Conservation (phyloP, 805 yeast genomes). For the Grigorovia yakushimaensis region DNA sequence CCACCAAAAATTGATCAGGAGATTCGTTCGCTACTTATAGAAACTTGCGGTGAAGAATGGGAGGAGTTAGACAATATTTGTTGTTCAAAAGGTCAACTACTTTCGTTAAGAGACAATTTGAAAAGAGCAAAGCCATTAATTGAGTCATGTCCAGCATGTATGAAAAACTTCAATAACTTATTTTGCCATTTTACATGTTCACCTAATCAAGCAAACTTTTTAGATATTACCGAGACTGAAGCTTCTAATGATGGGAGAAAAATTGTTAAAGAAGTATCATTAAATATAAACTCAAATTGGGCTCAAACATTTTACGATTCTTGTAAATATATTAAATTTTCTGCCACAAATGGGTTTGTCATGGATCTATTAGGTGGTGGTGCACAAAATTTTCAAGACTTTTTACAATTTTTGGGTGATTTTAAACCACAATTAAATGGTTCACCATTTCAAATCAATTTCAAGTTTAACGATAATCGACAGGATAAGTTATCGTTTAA, state of each 20-base stretch:
- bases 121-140: conserved; percentile 72
- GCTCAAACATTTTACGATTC: conserved; percentile 68
- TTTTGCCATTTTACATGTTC: conserved; percentile 89
- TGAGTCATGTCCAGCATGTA: conserved; percentile 91
- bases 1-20: conserved; percentile 34
- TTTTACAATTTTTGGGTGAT: conserved; percentile 85
- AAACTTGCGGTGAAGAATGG: conserved; percentile 70
- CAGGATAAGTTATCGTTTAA: conserved; percentile 20
- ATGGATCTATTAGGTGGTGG: conserved; percentile 99
- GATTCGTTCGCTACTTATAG: conserved; percentile 37
- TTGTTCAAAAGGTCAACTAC: conserved; percentile 58
- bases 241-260: conserved; percentile 34
- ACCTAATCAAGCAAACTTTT: conserved; percentile 66
- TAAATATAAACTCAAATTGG: conserved; percentile 46
- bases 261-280: conserved; percentile 64
- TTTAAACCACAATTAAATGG: conserved; percentile 92
- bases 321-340: conserved; percentile 81
- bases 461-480: conserved; percentile 35
- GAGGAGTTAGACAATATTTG: conserved; percentile 43
- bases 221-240: conserved; percentile 48
- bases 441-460: conserved; percentile 89
- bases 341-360: conserved; percentile 91
- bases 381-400: conserved; percentile 60
- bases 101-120: conserved; percentile 45
- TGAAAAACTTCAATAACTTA: conserved; percentile 70